Evolutionary conservation across 371 early-diverging fungal species (phyloP), one percentile per base, ranked within the genome.

Genomic region (Ordospora colligata): DNA sequence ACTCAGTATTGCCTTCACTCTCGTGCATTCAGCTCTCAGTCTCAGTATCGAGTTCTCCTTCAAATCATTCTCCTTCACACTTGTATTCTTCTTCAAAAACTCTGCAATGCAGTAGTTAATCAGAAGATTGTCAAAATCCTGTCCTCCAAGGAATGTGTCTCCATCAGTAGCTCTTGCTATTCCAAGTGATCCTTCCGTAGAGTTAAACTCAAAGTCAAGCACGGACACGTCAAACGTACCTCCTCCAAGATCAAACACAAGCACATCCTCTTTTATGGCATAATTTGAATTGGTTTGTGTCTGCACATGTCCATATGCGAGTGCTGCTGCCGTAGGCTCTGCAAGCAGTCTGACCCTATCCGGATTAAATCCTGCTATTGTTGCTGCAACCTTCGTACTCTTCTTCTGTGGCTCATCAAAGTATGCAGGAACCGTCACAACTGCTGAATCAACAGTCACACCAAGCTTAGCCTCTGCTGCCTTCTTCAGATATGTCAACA

Each of bases 111-210:
- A 93, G 87, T 91, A 88, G 86, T 87, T 88, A 79, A 91, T 91
- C 67, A 96, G 87, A 77, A 90, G 88, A 88, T 92, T 90, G 87
- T 94, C 94, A 85, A 94, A 91, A 87, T 95, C 94, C 87, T 93
- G 94, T 85, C 97, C 97, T 84, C 97, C 95, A 85, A 93, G 88
- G 87, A 94, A 95, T 75, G 93, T 94, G 86, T 94, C 92, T 87
- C 95, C 97, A 83, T 91, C 90, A 78, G 92, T 92, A 82, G 93
- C 92, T 88, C 90, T 90, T 81, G 92, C 92, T 42, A 50, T 86
- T 91, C 92, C 74, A 93, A 92, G 86, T 92, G 90, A 77, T 91
- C 52, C 69, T 14, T 58, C 53, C 10, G 51, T 44, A 40, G n/a
- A 67, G 14, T 71, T 92, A 67, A 91, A 91, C 83, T 93, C 93